phyloP scores from a whole-genome alignment of 306 rosid genomes.

The Biancaea sappan region DNA sequence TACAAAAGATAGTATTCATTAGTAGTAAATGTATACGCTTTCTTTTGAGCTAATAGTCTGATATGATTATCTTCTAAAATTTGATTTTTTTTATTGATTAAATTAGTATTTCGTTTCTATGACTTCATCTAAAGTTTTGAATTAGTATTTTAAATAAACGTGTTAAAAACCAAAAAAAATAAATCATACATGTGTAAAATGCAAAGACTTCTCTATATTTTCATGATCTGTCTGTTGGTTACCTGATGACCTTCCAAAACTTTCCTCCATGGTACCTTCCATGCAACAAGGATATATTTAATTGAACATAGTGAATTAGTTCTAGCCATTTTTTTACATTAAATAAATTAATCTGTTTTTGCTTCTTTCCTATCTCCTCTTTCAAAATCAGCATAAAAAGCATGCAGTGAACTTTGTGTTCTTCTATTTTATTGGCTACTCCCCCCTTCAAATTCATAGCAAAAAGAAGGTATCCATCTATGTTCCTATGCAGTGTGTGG shows the following conservation, averaged over 20 bases:
- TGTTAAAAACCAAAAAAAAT: no score
- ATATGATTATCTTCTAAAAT: no score
- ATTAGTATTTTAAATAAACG: no score
- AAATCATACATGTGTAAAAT: no score
- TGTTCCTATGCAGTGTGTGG: slow-evolving; percentile 62
- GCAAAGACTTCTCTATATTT: not conserved
- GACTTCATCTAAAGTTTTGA: no score
- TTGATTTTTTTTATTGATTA: no score
- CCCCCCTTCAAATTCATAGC: not conserved
- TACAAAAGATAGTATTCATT: no score
- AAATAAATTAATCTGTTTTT: not conserved
- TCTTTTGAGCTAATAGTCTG: no score
- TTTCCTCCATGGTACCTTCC: not conserved
- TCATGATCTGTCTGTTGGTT: not conserved
- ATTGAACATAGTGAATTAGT: not conserved
- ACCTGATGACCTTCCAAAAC: not conserved
- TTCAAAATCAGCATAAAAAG: slow-evolving; percentile 13
- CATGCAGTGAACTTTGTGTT: not conserved
- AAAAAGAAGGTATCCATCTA: slow-evolving; percentile 11
- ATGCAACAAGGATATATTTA: slow-evolving; percentile 5
- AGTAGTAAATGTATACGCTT: no score
- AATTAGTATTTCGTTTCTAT: no score
- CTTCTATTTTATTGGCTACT: not conserved
- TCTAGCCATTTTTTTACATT: not conserved
- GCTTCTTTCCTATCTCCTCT: not conserved